Evolutionary conservation across 2,329 filamentous ascomycete genomes (phyloP).

Genomic region (Nannizziopsis arthrosporioides): DNA sequence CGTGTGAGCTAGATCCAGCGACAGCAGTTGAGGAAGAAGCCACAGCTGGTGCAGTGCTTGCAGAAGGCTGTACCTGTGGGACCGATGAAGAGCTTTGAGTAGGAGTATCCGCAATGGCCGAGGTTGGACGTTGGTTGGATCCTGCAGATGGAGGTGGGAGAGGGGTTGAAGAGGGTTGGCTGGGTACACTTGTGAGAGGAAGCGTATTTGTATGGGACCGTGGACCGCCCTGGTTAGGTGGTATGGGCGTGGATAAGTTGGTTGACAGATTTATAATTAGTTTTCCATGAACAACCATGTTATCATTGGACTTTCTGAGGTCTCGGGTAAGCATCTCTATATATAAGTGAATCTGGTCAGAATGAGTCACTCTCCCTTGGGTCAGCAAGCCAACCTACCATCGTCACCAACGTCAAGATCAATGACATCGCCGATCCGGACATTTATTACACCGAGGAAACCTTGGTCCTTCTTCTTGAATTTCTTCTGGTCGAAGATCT

Average conservation of each 20-base stretch:
- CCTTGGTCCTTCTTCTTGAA: slow-evolving; percentile 99
- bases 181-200: slow-evolving; percentile 13
- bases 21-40: slow-evolving; percentile 19
- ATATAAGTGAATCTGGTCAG: slow-evolving; percentile 3
- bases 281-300: slow-evolving; percentile 94
- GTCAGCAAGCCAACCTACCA: slow-evolving; percentile 45
- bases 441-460: slow-evolving; percentile 94
- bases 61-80: slow-evolving; percentile 26
- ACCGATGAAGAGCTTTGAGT: slow-evolving; percentile 24
- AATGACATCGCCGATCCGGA: slow-evolving; percentile 87
- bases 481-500: slow-evolving; percentile 99
- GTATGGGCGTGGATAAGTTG: slow-evolving; percentile 63
- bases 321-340: slow-evolving; percentile 93
- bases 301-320: slow-evolving; percentile 95
- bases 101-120: slow-evolving; percentile 22
- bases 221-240: slow-evolving; percentile 34
- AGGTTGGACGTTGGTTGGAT: slow-evolving; percentile 20
- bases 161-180: slow-evolving; percentile 4
- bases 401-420: slow-evolving; percentile 82
- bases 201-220: slow-evolving; percentile 16
- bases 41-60: slow-evolving; percentile 31
- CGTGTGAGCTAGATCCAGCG: slow-evolving; percentile 30
- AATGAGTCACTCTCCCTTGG: background rate
- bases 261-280: slow-evolving; percentile 94
- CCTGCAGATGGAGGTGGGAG: slow-evolving; percentile 18